Evolutionary conservation across 1,284 basidiomycete genomes (phyloP).

Genomic region (Apiotrichum akiyoshidainum): DNA sequence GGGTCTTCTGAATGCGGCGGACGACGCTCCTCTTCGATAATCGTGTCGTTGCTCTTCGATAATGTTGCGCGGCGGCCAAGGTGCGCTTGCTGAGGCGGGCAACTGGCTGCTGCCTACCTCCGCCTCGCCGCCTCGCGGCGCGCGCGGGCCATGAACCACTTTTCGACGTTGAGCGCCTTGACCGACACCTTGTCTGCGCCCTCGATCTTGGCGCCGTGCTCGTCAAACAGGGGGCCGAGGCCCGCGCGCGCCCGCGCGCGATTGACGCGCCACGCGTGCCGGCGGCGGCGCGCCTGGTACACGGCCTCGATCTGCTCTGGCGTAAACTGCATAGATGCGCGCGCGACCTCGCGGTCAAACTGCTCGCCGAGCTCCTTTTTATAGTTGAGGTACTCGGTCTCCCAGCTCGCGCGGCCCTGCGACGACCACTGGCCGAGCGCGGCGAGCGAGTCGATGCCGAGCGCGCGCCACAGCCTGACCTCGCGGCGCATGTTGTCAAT

Average conservation of each 20-base stretch:
- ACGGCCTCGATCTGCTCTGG: neutral
- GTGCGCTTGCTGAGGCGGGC: too few species aligned
- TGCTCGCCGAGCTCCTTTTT: neutral
- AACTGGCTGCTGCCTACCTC: too few species aligned
- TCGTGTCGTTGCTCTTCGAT: too few species aligned
- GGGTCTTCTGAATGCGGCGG: too few species aligned
- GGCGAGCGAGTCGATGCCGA: neutral
- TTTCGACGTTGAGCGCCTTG: neutral
- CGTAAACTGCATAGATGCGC: neutral
- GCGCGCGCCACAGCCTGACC: slow-evolving; percentile 55
- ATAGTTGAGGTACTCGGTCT: neutral
- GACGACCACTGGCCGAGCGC: slow-evolving; percentile 8
- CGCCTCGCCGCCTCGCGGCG: neutral
- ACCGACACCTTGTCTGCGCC: neutral
- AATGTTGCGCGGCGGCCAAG: too few species aligned
- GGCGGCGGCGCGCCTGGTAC: neutral
- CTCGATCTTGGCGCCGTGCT: neutral
- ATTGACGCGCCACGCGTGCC: slow-evolving; percentile 1
- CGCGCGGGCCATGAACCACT: neutral
- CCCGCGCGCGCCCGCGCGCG: neutral
- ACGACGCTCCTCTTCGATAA: too few species aligned
- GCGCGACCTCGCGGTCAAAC: neutral
- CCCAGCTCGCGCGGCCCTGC: neutral
- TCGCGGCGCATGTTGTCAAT: slow-evolving; percentile 58
- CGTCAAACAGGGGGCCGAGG: neutral